Base-by-base conservation (phyloP, 306 rosid genomes). In the Cucurbita ficifolia region DNA sequence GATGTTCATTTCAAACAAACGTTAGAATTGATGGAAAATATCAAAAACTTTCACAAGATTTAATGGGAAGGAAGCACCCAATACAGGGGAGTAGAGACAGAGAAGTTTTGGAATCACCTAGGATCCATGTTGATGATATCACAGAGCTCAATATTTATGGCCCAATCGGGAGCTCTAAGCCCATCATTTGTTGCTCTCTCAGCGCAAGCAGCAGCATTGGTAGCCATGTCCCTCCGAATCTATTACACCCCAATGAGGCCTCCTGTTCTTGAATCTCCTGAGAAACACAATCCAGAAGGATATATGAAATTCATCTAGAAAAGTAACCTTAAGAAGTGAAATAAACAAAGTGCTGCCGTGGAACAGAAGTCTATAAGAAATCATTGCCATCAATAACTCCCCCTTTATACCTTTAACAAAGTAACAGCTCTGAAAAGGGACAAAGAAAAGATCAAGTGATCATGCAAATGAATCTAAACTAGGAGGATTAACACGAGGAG, bases 101-200 rank as follows among this genome's bases (percentile, higher is more conserved):
- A 67, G 75, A 56, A 43, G 36, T 21, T 57, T 29, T 17, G 40
- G 55, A 8, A 73, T 54, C 21, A 95, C 97, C 91, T 86, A 10
- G 96, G 99, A 35, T 89, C 90, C 83, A 80, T 79, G 57, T 91
- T 95, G 73, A 91, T 88, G 72, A 91, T 83, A 80, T 95, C 99
- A 62, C 99, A 95, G 69, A 95, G 77, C 81, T 95, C 99, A 14
- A 95, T 86, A 75, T 95, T 95, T 63, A 95, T 74, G 24, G 97
- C 96, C 99, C 97, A 95, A 81, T 95, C 97, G 0, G 99, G 97
- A 78, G 92, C 96, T 12, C 82, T 85, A 81, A 95, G 86, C 92
- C 84, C 81, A 75, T 95, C 99, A 79, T 87, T 95, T 1, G 97
- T 95, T n/a, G 97, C 97, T 84, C 96, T 95, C 83, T 95, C 96